Percentiles rank a stretch among this genome's conserved stretches.
Conservation (phyloP, 2,329 filamentous ascomycete genomes). For the Stagonosporopsis tanaceti region DNA sequence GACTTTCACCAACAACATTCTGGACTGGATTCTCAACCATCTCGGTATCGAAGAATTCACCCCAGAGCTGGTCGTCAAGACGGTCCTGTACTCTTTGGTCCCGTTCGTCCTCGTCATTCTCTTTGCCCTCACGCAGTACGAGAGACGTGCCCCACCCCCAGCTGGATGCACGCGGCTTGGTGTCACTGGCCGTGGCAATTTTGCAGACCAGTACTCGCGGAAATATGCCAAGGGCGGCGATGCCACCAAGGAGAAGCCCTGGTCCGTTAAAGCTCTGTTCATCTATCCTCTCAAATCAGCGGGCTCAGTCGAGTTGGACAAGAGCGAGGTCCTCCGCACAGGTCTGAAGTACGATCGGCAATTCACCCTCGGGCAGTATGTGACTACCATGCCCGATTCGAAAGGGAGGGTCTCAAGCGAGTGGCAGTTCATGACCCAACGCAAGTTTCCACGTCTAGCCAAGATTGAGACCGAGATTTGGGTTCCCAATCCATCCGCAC, state of each 20-base stretch:
- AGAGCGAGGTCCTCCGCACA: constrained; percentile 69
- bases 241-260: constrained; percentile 34
- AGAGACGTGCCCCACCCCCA: constrained; percentile 35
- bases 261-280: constrained; percentile 72
- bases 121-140: constrained; percentile 37
- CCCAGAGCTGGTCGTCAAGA: constrained; percentile 25
- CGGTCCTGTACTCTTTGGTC: constrained; percentile 20
- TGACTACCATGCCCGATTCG: constrained; percentile 52
- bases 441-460: constrained; percentile 74
- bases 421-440: constrained; percentile 77
- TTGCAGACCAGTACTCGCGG: constrained; percentile 64
- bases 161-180: constrained; percentile 63
- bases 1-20: not conserved
- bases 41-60: constrained; percentile 23
- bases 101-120: constrained; percentile 31
- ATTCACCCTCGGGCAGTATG: constrained; percentile 78
- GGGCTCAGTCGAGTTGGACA: constrained; percentile 74
- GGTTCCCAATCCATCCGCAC: constrained; percentile 69
- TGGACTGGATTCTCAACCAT: not conserved
- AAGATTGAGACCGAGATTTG: constrained; percentile 73
- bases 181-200: constrained; percentile 58
- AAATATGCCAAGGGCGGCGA: constrained; percentile 53
- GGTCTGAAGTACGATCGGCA: constrained; percentile 82
- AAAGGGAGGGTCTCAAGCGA: constrained; percentile 51
- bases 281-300: constrained; percentile 88